A percentile compares a stretch with the other conserved stretches of the same genome.
Conservation (phyloP, 441 rosid genomes). For the Gossypium lobatum region DNA sequence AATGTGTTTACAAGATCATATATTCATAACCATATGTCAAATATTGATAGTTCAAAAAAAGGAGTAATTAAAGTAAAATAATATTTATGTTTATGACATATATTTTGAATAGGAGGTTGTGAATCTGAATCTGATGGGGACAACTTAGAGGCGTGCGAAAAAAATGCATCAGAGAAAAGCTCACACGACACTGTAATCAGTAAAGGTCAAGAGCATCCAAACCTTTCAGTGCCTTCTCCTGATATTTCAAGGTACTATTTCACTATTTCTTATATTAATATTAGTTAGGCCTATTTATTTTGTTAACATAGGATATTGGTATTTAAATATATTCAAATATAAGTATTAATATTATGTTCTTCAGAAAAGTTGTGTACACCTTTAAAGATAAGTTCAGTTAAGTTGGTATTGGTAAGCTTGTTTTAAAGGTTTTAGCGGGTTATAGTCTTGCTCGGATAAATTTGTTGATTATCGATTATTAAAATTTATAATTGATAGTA, state of each 20-base stretch:
- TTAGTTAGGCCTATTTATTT: background rate
- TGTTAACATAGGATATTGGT: background rate
- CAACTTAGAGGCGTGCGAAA: constrained; percentile 22
- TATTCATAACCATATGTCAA: no score
- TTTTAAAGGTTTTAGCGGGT: no score
- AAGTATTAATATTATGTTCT: background rate
- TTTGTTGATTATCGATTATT: no score
- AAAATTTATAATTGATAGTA: no score
- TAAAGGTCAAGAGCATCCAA: constrained; percentile 21
- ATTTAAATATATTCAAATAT: background rate
- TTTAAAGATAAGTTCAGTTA: no score
- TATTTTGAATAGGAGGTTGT: constrained; percentile 12
- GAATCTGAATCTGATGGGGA: constrained; percentile 24
- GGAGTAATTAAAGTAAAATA: background rate
- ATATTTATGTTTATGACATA: background rate
- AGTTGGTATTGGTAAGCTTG: no score
- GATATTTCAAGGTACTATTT: constrained; percentile 27
- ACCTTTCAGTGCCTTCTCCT: constrained; percentile 21
- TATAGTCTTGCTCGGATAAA: no score
- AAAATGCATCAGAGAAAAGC: constrained; percentile 16
- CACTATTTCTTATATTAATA: background rate
- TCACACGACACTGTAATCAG: constrained; percentile 7
- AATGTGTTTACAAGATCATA: no score
- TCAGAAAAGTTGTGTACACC: no score
- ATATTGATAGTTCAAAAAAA: background rate